A percentile compares a stretch with the other conserved stretches of the same genome.
phyloP scores from a whole-genome alignment of 768 basidiomycete species.

The Naganishia vishniacii region DNA sequence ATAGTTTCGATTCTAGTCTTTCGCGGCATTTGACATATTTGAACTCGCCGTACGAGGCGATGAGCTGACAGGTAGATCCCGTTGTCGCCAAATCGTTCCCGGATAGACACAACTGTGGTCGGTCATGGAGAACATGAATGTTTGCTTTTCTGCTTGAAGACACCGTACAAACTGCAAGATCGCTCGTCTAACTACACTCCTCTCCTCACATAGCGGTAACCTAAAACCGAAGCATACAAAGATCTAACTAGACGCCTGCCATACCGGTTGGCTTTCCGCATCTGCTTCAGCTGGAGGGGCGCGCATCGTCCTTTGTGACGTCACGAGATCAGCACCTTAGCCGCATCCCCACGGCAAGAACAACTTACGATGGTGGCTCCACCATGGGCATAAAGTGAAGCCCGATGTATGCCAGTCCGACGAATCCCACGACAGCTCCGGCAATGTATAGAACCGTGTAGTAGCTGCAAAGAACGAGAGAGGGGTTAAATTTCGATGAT shows the following conservation, averaged over 20 bases:
- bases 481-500: neutral
- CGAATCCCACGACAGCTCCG: slow-evolving; percentile 42
- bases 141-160: no score
- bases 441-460: slow-evolving; percentile 47
- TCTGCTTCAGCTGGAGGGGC: slow-evolving; percentile 35
- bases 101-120: no score
- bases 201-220: neutral
- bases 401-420: slow-evolving; percentile 43
- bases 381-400: slow-evolving; percentile 45
- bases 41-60: no score
- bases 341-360: neutral
- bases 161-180: neutral
- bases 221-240: neutral
- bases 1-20: no score
- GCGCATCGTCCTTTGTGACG: slow-evolving; percentile 43
- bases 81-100: no score
- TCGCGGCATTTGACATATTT: no score
- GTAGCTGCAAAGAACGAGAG: slow-evolving; percentile 34
- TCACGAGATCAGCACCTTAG: neutral
- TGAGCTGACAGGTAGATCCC: no score
- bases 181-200: neutral
- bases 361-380: slow-evolving; percentile 41
- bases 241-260: slow-evolving; percentile 38
- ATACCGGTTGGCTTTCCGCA: slow-evolving; percentile 43
- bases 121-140: no score